Percentiles rank a stretch among this genome's conserved stretches.
These are phyloP conservation scores for Wickerhamiella azyma DNA, from an alignment of 805 yeast species.

Conservation along the genomic window DNA sequence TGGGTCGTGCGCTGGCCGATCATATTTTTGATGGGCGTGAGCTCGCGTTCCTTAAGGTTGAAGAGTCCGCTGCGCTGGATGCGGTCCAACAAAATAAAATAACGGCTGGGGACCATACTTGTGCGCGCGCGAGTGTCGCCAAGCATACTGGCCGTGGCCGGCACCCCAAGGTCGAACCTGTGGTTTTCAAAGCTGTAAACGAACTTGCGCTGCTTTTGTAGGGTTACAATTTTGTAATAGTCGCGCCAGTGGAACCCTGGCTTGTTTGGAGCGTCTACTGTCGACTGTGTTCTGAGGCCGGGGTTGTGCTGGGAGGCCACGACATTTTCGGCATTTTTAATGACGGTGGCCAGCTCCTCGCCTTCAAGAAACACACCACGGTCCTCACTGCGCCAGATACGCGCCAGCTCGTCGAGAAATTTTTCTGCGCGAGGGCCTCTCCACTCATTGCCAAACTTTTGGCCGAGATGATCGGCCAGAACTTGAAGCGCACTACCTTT, in stretches of 20 bases:
- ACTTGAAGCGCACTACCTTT: conserved; percentile 70
- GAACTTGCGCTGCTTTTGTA: conserved; percentile 35
- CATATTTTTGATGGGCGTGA: conserved; percentile 70
- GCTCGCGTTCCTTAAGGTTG: conserved; percentile 28
- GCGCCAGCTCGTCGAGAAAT: conserved; percentile 65
- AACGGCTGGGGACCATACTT: conserved; percentile 33
- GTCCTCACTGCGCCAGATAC: conserved; percentile 78
- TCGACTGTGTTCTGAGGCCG: neutral
- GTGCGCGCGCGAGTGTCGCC: conserved; percentile 19
- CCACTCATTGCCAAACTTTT: conserved; percentile 78
- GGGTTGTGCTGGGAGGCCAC: conserved; percentile 5
- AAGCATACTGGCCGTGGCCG: conserved; percentile 11
- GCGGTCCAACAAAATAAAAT: conserved; percentile 52
- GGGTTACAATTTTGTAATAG: conserved; percentile 52
- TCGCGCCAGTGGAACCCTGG: conserved; percentile 49
- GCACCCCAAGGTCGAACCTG: conserved; percentile 35
- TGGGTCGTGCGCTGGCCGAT: conserved; percentile 70
- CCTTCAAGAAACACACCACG: conserved; percentile 78
- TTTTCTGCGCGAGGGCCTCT: conserved; percentile 47
- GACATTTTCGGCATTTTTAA: conserved; percentile 38
- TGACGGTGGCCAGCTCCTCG: conserved; percentile 46
- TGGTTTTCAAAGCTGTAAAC: conserved; percentile 29
- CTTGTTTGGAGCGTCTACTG: neutral
- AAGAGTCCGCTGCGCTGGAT: conserved; percentile 64
- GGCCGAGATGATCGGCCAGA: conserved; percentile 64